Base-by-base conservation (phyloP, 768 basidiomycete genomes). In the Leccinum subtestaceum region DNA sequence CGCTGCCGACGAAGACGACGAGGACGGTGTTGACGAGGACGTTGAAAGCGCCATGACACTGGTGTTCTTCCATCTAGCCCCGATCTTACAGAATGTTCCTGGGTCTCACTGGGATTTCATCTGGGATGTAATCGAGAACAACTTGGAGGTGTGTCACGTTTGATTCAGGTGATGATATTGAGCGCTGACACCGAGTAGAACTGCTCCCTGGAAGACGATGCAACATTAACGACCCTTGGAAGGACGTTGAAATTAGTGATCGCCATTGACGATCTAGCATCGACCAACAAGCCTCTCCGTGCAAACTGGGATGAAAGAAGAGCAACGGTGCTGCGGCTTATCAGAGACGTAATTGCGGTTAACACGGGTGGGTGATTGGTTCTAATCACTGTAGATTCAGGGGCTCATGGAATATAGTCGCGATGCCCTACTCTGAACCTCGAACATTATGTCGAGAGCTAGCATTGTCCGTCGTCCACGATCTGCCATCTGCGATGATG, bases 41-140 rank as follows among this genome's bases (percentile, higher is more conserved):
- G 80, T 95, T 3, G 91, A 97, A 69, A 85, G 84, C 58, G 83
- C 80, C 55, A 85, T 96, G 77, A 85, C 89, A 7, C 71, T 85
- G 60, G 70, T 97, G 3, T 91, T 93, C 68, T 74, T 80, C 47
- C 80, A 88, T 57, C 77, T 98, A 2, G 91, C 86, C 2, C 95
- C 95, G 2, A 88, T 98, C 55, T 74, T 98, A 59, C 94, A 98
- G 73, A 90, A 85, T 67, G 80, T 96, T 2, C 78, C 85, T 13
- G 97, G 96, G 0, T 77, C 81, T 1, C 97, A 98, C 72, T 99
- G 97, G 97, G 90, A 93, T 52, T 82, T 95, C 34, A 84, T 95
- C 5, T 95, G 92, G 70, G 95, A 98, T 68, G 72, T 98, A 15
- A 68, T 96, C 12, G 95, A 96, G 72, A 89, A 80, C 59, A 92